Percentiles rank a stretch among this genome's conserved stretches.
Conservation (phyloP, 139 green algal species). For the Asterochloris sp. region DNA sequence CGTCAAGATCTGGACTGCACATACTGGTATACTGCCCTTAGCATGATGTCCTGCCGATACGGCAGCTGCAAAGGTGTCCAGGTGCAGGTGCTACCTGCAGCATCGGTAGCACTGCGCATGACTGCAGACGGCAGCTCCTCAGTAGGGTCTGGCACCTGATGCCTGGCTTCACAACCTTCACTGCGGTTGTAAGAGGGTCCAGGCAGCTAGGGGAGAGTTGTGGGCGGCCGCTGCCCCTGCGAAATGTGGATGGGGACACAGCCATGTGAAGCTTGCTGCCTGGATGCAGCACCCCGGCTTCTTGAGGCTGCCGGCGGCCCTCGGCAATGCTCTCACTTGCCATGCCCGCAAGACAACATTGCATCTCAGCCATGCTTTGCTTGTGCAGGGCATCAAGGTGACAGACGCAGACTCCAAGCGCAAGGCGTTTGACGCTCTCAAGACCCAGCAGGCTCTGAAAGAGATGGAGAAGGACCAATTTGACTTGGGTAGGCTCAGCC, state of each 20-base stretch:
- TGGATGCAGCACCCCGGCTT: neutral
- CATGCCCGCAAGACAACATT: neutral
- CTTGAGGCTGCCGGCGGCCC: neutral
- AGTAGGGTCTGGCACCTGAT: too few species aligned
- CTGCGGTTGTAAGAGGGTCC: too few species aligned
- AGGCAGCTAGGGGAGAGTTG: too few species aligned
- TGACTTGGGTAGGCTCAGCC: too few species aligned
- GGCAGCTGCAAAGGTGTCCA: neutral
- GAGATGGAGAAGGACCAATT: slow-evolving; percentile 23
- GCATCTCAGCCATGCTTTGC: neutral
- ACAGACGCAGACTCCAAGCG: slow-evolving; percentile 24
- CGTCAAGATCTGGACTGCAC: neutral
- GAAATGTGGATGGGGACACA: too few species aligned
- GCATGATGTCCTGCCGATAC: neutral
- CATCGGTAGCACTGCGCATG: neutral
- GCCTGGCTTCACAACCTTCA: too few species aligned
- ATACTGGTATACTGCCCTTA: neutral
- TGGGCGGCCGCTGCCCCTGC: too few species aligned
- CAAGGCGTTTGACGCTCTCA: slow-evolving; percentile 5
- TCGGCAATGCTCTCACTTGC: neutral
- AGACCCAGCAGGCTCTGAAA: slow-evolving; percentile 19
- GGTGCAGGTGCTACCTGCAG: too few species aligned
- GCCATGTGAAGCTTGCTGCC: neutral
- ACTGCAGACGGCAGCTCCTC: neutral
- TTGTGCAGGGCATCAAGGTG: slow-evolving; percentile 24